Conservation (phyloP, 78 protist genomes). For the Isochrysis galbana region DNA sequence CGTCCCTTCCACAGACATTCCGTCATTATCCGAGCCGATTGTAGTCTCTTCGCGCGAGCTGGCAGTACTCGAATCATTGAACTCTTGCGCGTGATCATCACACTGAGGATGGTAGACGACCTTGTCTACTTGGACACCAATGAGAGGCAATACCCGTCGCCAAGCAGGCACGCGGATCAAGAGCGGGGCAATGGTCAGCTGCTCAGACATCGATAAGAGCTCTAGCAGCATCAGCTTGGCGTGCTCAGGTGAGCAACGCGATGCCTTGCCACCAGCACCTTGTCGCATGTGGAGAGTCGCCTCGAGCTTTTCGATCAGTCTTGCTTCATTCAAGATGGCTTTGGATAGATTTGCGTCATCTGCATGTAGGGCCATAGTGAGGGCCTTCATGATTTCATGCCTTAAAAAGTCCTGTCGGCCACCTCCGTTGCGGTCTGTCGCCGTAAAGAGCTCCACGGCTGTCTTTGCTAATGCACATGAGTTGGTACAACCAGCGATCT, state of each 20-base stretch:
- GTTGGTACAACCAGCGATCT: too few relatives aligned
- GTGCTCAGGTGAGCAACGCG: neutral
- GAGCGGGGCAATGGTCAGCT: neutral
- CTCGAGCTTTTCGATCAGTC: neutral
- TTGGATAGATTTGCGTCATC: neutral
- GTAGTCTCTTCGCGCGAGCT: neutral
- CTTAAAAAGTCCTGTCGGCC: neutral
- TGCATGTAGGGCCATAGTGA: neutral
- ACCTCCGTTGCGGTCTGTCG: neutral
- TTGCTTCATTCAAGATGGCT: neutral
- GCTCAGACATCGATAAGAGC: neutral
- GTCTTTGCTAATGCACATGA: too few relatives aligned
- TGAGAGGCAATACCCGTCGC: neutral
- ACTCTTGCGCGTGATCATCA: neutral
- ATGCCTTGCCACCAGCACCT: neutral
- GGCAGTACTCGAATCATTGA: neutral
- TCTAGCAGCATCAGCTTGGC: neutral
- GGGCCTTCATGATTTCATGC: neutral
- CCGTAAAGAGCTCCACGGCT: neutral
- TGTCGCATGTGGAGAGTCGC: neutral
- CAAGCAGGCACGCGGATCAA: neutral
- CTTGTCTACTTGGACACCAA: neutral
- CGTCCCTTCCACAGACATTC: neutral
- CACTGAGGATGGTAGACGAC: neutral
- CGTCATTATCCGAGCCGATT: neutral